Evolutionary conservation across 129 eudicot genomes (phyloP).

Genomic region (Artemisia tridentata): DNA sequence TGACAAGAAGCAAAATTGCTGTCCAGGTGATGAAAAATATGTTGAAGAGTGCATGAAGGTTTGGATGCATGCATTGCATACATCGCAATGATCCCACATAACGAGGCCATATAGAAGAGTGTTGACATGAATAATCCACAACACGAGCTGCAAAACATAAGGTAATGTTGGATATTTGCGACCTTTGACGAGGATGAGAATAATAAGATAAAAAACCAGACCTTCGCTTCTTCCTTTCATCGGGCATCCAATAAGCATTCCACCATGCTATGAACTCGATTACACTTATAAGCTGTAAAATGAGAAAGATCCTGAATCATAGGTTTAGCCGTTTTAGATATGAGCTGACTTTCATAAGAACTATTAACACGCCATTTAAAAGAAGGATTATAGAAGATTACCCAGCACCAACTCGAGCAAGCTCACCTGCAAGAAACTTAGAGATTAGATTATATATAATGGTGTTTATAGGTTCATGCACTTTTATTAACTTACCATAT

Average conservation of each 20-base stretch:
- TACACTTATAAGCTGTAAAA: constrained; percentile 87
- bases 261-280: constrained; percentile 97
- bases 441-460: no score
- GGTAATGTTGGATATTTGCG: background rate
- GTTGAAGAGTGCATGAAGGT: constrained; percentile 77
- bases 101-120: constrained; percentile 62
- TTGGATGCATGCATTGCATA: constrained; percentile 67
- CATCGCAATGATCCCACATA: constrained; percentile 70
- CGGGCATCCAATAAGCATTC: constrained; percentile 89
- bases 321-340: constrained; percentile 2
- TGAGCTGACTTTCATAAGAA: background rate
- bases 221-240: constrained; percentile 62
- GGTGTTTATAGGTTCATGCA: no score
- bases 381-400: constrained; percentile 36
- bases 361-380: background rate
- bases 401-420: constrained; percentile 99
- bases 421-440: constrained; percentile 61
- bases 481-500: constrained; percentile 51
- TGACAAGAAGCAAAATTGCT: constrained; percentile 66
- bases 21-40: constrained; percentile 96
- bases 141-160: constrained; percentile 56
- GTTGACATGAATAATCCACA: constrained; percentile 89
- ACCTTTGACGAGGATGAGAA: constrained; percentile 3
- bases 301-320: constrained; percentile 69
- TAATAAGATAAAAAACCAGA: constrained; percentile 21